phyloP scores from a whole-genome alignment of 1,284 basidiomycete genomes.

The Gomphus bonarii region DNA sequence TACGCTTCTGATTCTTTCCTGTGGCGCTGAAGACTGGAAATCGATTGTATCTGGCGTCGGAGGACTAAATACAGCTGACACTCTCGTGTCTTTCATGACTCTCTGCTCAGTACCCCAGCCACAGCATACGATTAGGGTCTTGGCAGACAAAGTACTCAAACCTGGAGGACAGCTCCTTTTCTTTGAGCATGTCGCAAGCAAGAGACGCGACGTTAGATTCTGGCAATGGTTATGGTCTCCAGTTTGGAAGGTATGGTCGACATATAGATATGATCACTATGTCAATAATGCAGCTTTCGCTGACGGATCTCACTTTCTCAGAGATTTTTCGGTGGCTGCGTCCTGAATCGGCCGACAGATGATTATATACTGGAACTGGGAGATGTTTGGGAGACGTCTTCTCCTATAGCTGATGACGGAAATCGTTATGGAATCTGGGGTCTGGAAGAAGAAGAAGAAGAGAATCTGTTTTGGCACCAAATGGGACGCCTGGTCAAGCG shows the following conservation, averaged over 20 bases:
- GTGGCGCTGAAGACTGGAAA: conserved; percentile 44
- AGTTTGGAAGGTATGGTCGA: conserved; percentile 33
- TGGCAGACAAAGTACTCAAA: conserved; percentile 38
- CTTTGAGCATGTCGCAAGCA: conserved; percentile 55
- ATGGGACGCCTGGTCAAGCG: conserved; percentile 43
- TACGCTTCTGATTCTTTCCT: conserved; percentile 34
- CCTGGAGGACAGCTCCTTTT: conserved; percentile 50
- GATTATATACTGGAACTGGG: conserved; percentile 34
- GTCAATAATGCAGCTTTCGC: neutral
- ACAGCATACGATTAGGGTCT: conserved; percentile 28
- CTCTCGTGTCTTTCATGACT: conserved; percentile 47
- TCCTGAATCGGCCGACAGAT: conserved; percentile 47
- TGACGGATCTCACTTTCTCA: neutral
- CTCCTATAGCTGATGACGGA: conserved; percentile 23
- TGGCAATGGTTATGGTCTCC: conserved; percentile 66
- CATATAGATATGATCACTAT: no score
- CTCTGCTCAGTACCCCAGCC: conserved; percentile 51
- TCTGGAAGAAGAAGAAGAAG: conserved; percentile 32
- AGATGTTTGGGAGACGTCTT: conserved; percentile 16
- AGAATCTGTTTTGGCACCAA: conserved; percentile 47
- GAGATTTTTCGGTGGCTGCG: conserved; percentile 16
- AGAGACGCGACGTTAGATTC: conserved; percentile 38
- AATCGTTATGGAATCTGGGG: conserved; percentile 27
- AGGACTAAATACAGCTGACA: conserved; percentile 33
- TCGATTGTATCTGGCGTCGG: conserved; percentile 34